Conservation (phyloP, 2,329 filamentous ascomycete species). For the Tolypocladium cylindrosporum region DNA sequence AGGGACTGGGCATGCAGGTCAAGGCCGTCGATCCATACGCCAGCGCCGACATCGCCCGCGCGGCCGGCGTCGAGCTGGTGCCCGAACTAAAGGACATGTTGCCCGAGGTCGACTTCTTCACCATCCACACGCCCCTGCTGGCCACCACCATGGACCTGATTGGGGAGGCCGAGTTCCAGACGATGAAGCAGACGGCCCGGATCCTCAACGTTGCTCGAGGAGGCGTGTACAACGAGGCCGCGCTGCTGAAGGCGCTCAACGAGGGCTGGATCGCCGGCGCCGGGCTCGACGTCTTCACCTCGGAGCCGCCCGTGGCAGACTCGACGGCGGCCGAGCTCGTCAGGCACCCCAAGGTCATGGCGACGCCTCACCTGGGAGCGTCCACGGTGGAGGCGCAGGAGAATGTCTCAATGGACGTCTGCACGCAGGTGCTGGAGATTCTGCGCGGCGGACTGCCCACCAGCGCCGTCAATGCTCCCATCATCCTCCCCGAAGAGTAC, state of each 20-base stretch:
- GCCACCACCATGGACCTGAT: conserved; percentile 69
- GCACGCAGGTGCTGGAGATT: conserved; percentile 67
- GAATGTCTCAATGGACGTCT: conserved; percentile 75
- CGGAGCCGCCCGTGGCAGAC: conserved; percentile 50
- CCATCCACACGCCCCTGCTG: conserved; percentile 71
- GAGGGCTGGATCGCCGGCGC: conserved; percentile 65
- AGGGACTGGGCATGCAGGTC: conserved; percentile 67
- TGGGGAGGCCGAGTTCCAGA: conserved; percentile 51
- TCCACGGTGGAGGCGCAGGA: conserved; percentile 77
- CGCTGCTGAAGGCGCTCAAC: conserved; percentile 60
- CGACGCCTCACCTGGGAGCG: conserved; percentile 71
- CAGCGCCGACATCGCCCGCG: conserved; percentile 57
- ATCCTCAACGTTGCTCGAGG: conserved; percentile 74
- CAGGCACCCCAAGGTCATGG: conserved; percentile 61
- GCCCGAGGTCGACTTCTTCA: conserved; percentile 62
- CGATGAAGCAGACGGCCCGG: conserved; percentile 64
- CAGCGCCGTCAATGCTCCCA: conserved; percentile 68
- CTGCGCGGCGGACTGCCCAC: conserved; percentile 64
- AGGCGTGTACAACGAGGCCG: conserved; percentile 69
- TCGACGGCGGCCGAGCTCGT: conserved; percentile 55
- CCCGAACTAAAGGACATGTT: conserved; percentile 48
- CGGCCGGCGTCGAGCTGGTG: conserved; percentile 57
- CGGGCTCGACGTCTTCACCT: conserved; percentile 70
- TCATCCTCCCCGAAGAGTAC: conserved; percentile 75
- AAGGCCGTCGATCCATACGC: conserved; percentile 71